Percentiles rank a stretch among this genome's conserved stretches.
phyloP scores from a whole-genome alignment of 2,329 filamentous ascomycete species.

The Cladophialophora immunda region DNA sequence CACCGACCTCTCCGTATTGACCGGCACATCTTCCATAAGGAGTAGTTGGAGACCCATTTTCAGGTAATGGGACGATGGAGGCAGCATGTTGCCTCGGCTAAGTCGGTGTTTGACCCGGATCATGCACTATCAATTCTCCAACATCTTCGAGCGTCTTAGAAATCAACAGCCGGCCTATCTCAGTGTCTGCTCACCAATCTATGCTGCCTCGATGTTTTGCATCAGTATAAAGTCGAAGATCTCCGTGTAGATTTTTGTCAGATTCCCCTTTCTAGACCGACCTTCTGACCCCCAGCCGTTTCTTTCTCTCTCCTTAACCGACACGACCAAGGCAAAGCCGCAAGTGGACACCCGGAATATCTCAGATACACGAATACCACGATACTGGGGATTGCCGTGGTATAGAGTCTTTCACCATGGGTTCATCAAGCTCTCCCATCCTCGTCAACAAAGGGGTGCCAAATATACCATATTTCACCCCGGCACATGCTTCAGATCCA shows the following conservation, averaged over 20 bases:
- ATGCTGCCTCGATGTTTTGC: neutral
- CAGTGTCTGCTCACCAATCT: neutral
- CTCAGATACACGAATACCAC: neutral
- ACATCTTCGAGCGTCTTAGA: conserved; percentile 18
- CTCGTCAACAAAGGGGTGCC: conserved; percentile 33
- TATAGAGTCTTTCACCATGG: conserved; percentile 14
- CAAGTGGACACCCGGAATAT: neutral
- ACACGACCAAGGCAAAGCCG: neutral
- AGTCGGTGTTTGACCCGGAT: neutral
- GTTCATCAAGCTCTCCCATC: conserved; percentile 16
- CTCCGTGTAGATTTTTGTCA: neutral
- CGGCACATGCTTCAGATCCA: conserved; percentile 32
- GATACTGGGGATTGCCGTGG: neutral
- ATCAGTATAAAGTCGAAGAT: neutral
- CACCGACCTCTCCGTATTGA: neutral
- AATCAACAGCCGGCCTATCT: conserved; percentile 18
- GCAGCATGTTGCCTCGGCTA: conserved; percentile 6
- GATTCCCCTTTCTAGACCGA: neutral
- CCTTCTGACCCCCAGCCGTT: neutral
- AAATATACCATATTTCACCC: conserved; percentile 41
- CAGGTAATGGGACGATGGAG: neutral
- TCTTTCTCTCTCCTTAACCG: neutral
- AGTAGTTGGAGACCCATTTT: neutral
- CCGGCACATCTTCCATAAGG: neutral
- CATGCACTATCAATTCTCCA: conserved; percentile 16